phyloP scores from a whole-genome alignment of 371 early-diverging fungal species.

The Mortierella sp. region DNA sequence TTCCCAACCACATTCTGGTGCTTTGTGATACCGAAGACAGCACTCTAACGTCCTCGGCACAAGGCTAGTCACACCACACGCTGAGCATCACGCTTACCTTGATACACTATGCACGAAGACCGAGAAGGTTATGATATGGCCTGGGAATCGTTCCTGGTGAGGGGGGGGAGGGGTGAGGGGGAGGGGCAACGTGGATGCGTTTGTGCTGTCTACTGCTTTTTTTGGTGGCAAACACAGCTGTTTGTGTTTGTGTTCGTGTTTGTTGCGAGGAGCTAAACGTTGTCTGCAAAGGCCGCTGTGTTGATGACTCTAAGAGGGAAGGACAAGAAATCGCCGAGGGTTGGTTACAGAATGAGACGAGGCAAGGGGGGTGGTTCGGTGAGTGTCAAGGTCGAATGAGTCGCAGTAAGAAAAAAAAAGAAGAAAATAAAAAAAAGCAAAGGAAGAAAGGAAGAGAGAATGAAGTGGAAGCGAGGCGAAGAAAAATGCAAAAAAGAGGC shows the following conservation, averaged over 20 bases:
- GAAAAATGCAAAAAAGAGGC: slow-evolving; percentile 1
- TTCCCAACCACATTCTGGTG: too few relatives aligned
- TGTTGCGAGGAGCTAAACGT: too few relatives aligned
- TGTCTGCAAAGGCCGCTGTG: background rate
- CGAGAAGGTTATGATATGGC: too few relatives aligned
- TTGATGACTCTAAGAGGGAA: background rate
- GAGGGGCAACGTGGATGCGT: too few relatives aligned
- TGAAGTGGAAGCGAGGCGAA: background rate
- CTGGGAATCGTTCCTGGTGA: too few relatives aligned
- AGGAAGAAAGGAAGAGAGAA: background rate
- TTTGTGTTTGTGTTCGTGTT: background rate
- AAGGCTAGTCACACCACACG: too few relatives aligned
- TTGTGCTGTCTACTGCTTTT: too few relatives aligned
- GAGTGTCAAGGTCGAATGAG: background rate
- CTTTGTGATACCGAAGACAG: too few relatives aligned
- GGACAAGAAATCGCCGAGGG: slow-evolving; percentile 1
- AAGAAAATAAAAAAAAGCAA: background rate
- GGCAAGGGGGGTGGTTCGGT: background rate
- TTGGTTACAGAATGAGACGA: slow-evolving; percentile 4
- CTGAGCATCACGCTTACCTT: too few relatives aligned
- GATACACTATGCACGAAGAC: too few relatives aligned
- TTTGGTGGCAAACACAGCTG: slow-evolving; percentile 20
- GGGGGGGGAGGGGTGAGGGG: too few relatives aligned
- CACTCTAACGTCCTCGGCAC: too few relatives aligned
- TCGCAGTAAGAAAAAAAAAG: background rate